Evolutionary conservation across 148 eudicot species (phyloP).

Genomic region (Talinum fruticosum): DNA sequence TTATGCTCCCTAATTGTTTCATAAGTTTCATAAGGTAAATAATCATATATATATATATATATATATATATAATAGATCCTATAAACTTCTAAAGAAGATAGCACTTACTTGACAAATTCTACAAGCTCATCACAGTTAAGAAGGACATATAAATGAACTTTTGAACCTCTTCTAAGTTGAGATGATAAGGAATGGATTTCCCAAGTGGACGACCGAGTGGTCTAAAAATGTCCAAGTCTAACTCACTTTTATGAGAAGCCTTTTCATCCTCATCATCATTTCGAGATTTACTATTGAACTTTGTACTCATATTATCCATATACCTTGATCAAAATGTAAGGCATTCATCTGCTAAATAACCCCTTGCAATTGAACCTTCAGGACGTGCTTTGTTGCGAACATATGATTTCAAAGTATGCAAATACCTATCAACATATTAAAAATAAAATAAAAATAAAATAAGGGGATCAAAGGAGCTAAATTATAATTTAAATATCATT

Average conservation of each 20-base stretch:
- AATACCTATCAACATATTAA: not conserved
- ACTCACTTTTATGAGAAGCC: not conserved
- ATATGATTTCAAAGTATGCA: slow-evolving; percentile 6
- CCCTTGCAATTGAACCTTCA: slow-evolving; percentile 3
- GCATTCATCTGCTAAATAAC: slow-evolving; percentile 11
- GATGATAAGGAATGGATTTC: not conserved
- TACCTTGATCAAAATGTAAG: slow-evolving; percentile 1
- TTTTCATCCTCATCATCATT: not conserved
- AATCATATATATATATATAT: not conserved
- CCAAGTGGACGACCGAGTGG: not conserved
- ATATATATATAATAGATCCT: not conserved
- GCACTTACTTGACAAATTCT: not conserved
- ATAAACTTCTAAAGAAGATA: not conserved
- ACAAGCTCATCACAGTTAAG: slow-evolving; percentile 3
- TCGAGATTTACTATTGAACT: not conserved
- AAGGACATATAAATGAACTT: not conserved
- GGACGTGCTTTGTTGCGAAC: not conserved
- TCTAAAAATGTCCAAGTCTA: not conserved
- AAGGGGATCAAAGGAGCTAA: not conserved
- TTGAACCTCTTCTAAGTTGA: not conserved
- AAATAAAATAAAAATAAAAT: not conserved
- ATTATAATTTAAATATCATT: not conserved
- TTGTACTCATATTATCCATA: slow-evolving; percentile 5
- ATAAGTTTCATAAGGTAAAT: not conserved
- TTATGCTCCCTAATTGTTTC: not conserved